Evolutionary conservation across 2,329 filamentous ascomycete genomes (phyloP).

Genomic region (Colletotrichum karsti): DNA sequence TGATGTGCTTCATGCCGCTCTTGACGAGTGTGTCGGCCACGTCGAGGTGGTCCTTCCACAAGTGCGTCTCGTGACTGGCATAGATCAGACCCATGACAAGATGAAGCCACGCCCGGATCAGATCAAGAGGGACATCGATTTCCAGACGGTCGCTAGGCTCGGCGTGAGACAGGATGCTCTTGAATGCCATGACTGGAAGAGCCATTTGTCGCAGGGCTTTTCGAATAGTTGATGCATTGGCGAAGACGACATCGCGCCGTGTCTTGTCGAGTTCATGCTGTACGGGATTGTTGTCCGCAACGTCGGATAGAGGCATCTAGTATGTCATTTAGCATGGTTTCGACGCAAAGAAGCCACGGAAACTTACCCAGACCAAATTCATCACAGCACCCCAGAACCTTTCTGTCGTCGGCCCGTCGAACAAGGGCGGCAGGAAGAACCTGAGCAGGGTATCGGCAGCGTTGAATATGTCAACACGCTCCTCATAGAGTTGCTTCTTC

Average conservation of each 20-base stretch:
- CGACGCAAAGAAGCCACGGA: not conserved
- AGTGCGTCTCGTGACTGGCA: constrained; percentile 29
- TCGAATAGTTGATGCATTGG: constrained; percentile 23
- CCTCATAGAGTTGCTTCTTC: constrained; percentile 40
- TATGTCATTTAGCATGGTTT: not conserved
- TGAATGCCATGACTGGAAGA: constrained; percentile 26
- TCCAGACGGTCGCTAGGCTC: constrained; percentile 24
- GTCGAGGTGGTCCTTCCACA: constrained; percentile 40
- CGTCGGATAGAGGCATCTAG: not conserved
- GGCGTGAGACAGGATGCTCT: constrained; percentile 34
- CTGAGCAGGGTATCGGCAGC: constrained; percentile 47
- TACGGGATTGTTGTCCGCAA: not conserved
- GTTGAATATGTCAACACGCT: constrained; percentile 49
- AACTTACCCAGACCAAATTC: constrained; percentile 38
- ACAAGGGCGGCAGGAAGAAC: constrained; percentile 50
- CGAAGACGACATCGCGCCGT: not conserved
- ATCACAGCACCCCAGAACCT: constrained; percentile 56
- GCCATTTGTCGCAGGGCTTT: constrained; percentile 24
- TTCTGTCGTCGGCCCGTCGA: constrained; percentile 44
- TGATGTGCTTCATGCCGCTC: constrained; percentile 45
- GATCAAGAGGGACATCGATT: constrained; percentile 43
- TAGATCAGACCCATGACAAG: constrained; percentile 47
- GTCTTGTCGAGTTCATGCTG: not conserved
- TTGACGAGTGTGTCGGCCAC: constrained; percentile 40
- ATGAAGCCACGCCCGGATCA: constrained; percentile 52